A percentile compares a stretch with the other conserved stretches of the same genome.
Evolutionary conservation across 1,284 basidiomycete genomes (phyloP).

Genomic region (Blastosporella zonata): DNA sequence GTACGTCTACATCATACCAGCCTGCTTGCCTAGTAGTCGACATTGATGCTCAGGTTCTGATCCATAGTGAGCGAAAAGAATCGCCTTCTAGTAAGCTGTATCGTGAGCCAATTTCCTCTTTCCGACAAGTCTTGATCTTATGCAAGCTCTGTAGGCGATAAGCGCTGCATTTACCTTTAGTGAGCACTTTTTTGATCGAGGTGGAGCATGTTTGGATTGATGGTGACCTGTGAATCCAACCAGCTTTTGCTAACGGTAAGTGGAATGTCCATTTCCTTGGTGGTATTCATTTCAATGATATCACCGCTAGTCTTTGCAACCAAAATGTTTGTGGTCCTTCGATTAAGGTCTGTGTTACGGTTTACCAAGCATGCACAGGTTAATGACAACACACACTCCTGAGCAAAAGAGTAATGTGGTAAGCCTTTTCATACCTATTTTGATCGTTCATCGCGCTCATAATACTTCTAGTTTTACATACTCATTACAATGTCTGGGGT

Average conservation of each 20-base stretch:
- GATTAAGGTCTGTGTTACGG: neutral
- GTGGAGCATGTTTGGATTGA: neutral
- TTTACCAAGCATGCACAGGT: neutral
- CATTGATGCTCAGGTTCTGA: neutral
- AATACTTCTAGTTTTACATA: neutral
- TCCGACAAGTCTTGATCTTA: neutral
- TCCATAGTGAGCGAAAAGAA: neutral
- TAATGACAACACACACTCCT: neutral
- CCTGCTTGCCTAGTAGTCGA: neutral
- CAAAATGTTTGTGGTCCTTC: neutral
- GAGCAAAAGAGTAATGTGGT: neutral
- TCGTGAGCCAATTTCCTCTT: neutral
- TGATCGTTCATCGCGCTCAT: neutral
- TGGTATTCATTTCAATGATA: too few species aligned
- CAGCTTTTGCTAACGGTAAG: neutral
- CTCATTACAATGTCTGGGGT: neutral
- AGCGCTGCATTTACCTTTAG: neutral
- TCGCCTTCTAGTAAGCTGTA: neutral
- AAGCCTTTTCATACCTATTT: neutral
- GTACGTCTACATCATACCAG: neutral
- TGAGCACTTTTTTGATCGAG: neutral
- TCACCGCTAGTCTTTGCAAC: neutral
- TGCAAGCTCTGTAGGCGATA: neutral
- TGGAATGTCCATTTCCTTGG: neutral
- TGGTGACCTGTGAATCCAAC: neutral